Evolutionary conservation across 768 basidiomycete genomes (phyloP).

Genomic region (Kwoniella dendrophila): DNA sequence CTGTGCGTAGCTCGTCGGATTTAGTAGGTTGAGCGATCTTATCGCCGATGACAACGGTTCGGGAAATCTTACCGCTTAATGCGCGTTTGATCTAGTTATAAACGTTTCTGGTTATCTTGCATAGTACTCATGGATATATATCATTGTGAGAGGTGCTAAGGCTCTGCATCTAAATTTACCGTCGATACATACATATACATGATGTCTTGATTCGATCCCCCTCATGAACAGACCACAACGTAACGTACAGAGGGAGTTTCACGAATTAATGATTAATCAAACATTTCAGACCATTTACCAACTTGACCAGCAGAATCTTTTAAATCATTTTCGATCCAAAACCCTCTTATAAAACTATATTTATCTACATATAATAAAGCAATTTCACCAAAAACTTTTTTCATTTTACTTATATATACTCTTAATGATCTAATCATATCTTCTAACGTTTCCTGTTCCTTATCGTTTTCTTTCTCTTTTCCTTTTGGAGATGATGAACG

Average conservation of each 20-base stretch:
- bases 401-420: constrained; percentile 42
- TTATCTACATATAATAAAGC: constrained; percentile 42
- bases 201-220: too few relatives aligned
- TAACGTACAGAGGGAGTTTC: too few relatives aligned
- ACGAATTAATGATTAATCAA: constrained; percentile 22
- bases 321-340: constrained; percentile 45
- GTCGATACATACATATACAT: too few relatives aligned
- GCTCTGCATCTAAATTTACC: too few relatives aligned
- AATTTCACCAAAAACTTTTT: constrained; percentile 49
- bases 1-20: constrained; percentile 8
- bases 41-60: constrained; percentile 8
- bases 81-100: not conserved
- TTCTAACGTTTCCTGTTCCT: constrained; percentile 16
- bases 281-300: constrained; percentile 42
- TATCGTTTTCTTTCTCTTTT: not conserved
- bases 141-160: too few relatives aligned
- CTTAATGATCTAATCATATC: constrained; percentile 29
- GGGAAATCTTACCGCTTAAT: not conserved
- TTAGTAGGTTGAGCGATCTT: not conserved
- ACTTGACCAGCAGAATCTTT: constrained; percentile 42
- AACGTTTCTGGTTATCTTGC: not conserved
- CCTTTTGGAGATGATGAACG: not conserved
- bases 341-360: constrained; percentile 41
- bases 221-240: not conserved
- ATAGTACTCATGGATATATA: too few relatives aligned